These are phyloP conservation scores for Tilletiopsis washingtonensis DNA, from an alignment of 1,284 basidiomycete genomes.

Conservation along the genomic window DNA sequence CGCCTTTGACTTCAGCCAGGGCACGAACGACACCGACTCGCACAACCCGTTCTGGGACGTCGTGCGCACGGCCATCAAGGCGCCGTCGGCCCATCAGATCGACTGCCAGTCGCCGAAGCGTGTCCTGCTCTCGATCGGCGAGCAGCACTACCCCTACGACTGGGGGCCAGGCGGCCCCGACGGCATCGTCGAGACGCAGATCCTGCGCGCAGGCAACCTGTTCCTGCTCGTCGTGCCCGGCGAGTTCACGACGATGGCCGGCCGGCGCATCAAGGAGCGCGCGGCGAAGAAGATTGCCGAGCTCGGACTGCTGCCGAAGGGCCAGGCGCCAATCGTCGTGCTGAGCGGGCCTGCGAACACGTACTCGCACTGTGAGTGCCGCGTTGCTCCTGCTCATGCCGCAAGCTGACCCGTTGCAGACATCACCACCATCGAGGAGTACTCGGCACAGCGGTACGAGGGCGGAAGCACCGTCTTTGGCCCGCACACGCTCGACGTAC, in stretches of 20 bases:
- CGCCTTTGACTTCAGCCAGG: conserved; percentile 71
- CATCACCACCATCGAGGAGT: conserved; percentile 64
- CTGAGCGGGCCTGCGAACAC: conserved; percentile 65
- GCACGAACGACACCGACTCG: conserved; percentile 57
- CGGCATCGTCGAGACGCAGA: conserved; percentile 65
- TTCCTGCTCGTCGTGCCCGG: conserved; percentile 70
- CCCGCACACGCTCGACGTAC: conserved; percentile 63
- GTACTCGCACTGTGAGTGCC: conserved; percentile 57
- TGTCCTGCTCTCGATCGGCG: conserved; percentile 53
- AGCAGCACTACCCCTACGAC: conserved; percentile 56
- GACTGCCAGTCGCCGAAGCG: conserved; percentile 73
- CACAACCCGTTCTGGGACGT: conserved; percentile 76
- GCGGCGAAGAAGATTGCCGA: conserved; percentile 60
- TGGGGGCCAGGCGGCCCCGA: conserved; percentile 58
- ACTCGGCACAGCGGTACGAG: conserved; percentile 68
- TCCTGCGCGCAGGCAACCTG: conserved; percentile 68
- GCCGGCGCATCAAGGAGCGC: conserved; percentile 55
- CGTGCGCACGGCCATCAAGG: conserved; percentile 60
- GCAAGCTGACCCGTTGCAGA: conserved; percentile 32
- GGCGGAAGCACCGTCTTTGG: conserved; percentile 74
- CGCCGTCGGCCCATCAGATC: conserved; percentile 58
- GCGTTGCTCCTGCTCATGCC: too few species aligned
- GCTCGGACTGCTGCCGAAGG: conserved; percentile 56
- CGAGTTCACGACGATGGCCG: conserved; percentile 58
- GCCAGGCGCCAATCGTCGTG: conserved; percentile 27